Conservation (phyloP, 2,329 filamentous ascomycete species). For the Ophiostoma angusticollis region DNA sequence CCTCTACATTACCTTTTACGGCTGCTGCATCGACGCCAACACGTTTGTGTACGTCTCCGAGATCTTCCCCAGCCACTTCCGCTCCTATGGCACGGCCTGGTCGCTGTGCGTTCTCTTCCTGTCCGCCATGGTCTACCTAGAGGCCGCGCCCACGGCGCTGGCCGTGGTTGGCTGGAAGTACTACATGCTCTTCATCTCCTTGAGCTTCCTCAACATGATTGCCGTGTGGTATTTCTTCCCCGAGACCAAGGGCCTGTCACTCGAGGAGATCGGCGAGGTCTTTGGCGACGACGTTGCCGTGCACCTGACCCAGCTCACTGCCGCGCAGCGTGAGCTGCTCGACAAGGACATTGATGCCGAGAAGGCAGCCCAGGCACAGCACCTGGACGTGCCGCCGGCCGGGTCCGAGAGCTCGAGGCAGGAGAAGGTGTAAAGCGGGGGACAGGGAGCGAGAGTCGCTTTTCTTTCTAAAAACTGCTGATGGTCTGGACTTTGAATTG, state of each 20-base stretch:
- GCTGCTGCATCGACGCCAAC: constrained; percentile 5
- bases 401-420: too few species aligned
- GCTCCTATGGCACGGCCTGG: constrained; percentile 3
- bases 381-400: not conserved
- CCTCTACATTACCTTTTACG: constrained; percentile 5
- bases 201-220: not conserved
- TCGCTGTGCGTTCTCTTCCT: constrained; percentile 3
- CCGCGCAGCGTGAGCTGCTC: not conserved
- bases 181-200: constrained; percentile 4
- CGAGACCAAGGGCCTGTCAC: constrained; percentile 3
- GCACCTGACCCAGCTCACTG: not conserved
- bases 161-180: constrained; percentile 4
- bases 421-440: too few species aligned
- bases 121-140: not conserved
- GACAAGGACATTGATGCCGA: constrained; percentile 4
- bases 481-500: too few species aligned
- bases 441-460: too few species aligned
- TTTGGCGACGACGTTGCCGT: constrained; percentile 6
- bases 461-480: not conserved
- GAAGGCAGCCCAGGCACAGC: not conserved
- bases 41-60: constrained; percentile 6
- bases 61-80: constrained; percentile 8
- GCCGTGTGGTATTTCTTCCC: constrained; percentile 1
- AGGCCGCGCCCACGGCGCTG: constrained; percentile 1
- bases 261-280: constrained; percentile 6